Conservation (phyloP, 352 stramenopile genomes). For the Pythium aphanidermatum region DNA sequence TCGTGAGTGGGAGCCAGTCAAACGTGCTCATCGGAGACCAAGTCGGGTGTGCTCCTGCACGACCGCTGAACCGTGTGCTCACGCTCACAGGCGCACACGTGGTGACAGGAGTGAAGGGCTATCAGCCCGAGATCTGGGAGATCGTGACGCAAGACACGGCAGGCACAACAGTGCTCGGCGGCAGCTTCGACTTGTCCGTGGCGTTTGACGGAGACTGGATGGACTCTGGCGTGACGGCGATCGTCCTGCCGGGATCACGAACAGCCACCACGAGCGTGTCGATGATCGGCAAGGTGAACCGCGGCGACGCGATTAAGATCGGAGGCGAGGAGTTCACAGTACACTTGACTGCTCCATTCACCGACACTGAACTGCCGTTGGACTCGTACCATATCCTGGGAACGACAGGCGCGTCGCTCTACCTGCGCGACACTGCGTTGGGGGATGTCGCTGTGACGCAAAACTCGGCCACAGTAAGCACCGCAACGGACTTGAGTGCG, state of each 20-base stretch:
- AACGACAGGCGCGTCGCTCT: conserved; percentile 21
- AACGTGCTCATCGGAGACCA: conserved; percentile 45
- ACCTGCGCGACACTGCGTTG: conserved; percentile 56
- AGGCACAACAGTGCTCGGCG: conserved; percentile 31
- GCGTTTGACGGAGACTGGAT: conserved; percentile 60
- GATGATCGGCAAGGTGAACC: conserved; percentile 66
- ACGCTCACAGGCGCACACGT: conserved; percentile 41
- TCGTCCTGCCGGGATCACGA: conserved; percentile 41
- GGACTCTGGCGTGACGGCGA: conserved; percentile 28
- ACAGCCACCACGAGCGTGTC: conserved; percentile 31
- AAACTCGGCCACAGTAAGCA: conserved; percentile 27
- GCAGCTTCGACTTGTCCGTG: conserved; percentile 66
- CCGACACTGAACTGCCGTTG: conserved; percentile 52
- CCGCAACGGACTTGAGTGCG: conserved; percentile 34
- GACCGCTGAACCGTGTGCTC: conserved; percentile 43
- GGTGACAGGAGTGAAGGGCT: conserved; percentile 33
- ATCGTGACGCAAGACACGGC: conserved; percentile 36
- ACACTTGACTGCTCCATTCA: conserved; percentile 62
- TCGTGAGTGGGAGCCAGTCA: conserved; percentile 48
- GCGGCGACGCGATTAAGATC: conserved; percentile 53
- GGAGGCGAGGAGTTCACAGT: conserved; percentile 53
- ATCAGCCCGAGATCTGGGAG: conserved; percentile 62
- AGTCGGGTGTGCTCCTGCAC: conserved; percentile 25
- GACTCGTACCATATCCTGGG: conserved; percentile 66
- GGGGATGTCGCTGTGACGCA: conserved; percentile 47